phyloP scores from a whole-genome alignment of 805 yeast species.

The Cyberlindnera saturnus region DNA sequence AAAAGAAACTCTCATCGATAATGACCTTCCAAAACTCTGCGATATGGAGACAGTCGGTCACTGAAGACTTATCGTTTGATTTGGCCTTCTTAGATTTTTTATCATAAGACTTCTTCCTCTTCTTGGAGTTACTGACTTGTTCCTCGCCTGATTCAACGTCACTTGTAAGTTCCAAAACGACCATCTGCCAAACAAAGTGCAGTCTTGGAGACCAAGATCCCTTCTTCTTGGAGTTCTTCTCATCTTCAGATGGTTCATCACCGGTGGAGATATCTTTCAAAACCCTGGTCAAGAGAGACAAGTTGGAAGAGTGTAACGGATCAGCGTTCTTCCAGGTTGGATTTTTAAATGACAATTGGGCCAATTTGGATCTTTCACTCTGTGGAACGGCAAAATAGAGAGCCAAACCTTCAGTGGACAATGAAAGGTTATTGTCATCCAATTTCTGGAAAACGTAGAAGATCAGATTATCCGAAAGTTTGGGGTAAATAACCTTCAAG shows the following conservation, averaged over 20 bases:
- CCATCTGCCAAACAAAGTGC: constrained; percentile 69
- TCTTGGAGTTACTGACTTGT: constrained; percentile 28
- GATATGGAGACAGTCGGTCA: constrained; percentile 28
- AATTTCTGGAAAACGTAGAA: constrained; percentile 35
- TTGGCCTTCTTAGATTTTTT: constrained; percentile 20
- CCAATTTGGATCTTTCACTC: constrained; percentile 8
- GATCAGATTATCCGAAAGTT: constrained; percentile 15
- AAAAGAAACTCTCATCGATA: constrained; percentile 76
- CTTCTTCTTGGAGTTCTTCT: constrained; percentile 39
- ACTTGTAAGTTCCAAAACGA: constrained; percentile 37
- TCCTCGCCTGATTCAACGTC: constrained; percentile 17
- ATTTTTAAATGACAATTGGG: constrained; percentile 12
- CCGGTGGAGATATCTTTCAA: constrained; percentile 48
- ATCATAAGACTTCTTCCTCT: constrained; percentile 31
- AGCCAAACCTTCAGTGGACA: constrained; percentile 78
- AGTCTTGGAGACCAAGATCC: constrained; percentile 70
- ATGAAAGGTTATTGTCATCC: constrained; percentile 47
- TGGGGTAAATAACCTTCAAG: constrained; percentile 25
- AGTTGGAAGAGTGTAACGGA: constrained; percentile 69
- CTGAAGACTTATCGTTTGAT: constrained; percentile 13
- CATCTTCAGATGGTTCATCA: constrained; percentile 25
- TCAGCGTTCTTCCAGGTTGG: constrained; percentile 61
- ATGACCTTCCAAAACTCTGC: constrained; percentile 74
- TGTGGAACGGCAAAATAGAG: constrained; percentile 51
- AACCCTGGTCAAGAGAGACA: constrained; percentile 53